These are phyloP conservation scores for Pueraria montana DNA, from an alignment of 306 rosid genomes.

Conservation along the genomic window DNA sequence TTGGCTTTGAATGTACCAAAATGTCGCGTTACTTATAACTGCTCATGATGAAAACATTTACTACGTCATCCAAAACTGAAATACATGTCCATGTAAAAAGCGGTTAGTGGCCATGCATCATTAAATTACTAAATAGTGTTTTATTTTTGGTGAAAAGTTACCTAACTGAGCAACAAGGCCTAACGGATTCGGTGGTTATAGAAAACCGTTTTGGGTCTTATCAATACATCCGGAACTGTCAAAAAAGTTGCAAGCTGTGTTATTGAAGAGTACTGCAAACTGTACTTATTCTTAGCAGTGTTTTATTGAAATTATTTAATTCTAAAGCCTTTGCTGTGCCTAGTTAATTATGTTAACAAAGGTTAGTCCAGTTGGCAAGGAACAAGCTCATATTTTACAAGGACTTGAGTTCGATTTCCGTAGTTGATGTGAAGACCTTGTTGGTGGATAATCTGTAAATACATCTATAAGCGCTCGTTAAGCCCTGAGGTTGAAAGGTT, in stretches of 20 bases:
- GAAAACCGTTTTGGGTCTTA: background rate
- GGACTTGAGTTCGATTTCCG: too few relatives aligned
- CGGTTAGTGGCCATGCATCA: background rate
- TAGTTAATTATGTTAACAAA: background rate
- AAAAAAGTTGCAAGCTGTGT: background rate
- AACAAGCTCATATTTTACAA: too few relatives aligned
- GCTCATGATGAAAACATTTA: background rate
- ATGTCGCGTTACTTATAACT: background rate
- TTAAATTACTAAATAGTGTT: background rate
- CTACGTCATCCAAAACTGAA: background rate
- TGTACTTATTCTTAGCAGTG: background rate
- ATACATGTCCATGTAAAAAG: background rate
- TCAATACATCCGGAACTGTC: background rate
- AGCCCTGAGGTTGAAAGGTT: too few relatives aligned
- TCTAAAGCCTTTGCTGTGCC: background rate
- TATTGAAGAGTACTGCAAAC: background rate
- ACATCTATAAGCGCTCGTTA: too few relatives aligned
- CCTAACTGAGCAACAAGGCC: background rate
- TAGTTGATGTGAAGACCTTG: too few relatives aligned
- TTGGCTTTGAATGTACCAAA: background rate
- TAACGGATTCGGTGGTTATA: too few relatives aligned
- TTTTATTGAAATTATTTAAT: background rate
- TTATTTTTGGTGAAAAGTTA: background rate
- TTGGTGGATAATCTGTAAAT: too few relatives aligned
- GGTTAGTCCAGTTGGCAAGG: too few relatives aligned